A percentile compares a stretch with the other conserved stretches of the same genome.
Conservation (phyloP, 352 stramenopile species). For the Globisporangium canariense region DNA sequence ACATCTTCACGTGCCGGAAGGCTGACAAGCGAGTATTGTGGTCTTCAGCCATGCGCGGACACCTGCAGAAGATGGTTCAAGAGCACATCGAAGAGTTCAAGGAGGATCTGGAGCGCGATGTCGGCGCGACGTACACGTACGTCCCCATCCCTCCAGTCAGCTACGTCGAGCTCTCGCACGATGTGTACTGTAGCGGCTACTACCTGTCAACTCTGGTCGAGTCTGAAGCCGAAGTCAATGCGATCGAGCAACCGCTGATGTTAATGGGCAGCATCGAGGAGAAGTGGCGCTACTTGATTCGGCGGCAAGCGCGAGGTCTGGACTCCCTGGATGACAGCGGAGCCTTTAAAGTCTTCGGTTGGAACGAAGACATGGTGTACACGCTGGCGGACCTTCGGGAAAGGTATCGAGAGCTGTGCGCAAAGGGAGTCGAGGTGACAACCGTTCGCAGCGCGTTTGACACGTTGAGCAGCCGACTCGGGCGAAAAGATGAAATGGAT, state of each 20-base stretch:
- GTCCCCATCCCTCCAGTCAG: slow-evolving; percentile 62
- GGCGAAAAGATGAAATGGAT: slow-evolving; percentile 47
- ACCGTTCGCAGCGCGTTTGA: slow-evolving; percentile 64
- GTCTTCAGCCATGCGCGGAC: slow-evolving; percentile 60
- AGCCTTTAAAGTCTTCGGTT: slow-evolving; percentile 70
- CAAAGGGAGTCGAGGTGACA: slow-evolving; percentile 35
- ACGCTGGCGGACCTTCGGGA: slow-evolving; percentile 47
- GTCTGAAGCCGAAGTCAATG: slow-evolving; percentile 45
- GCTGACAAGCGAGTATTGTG: slow-evolving; percentile 69
- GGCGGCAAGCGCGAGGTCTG: slow-evolving; percentile 41
- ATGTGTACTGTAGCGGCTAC: slow-evolving; percentile 75
- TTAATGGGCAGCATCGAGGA: slow-evolving; percentile 78
- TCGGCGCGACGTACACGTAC: slow-evolving; percentile 56
- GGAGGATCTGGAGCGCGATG: slow-evolving; percentile 47
- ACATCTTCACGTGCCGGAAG: slow-evolving; percentile 53
- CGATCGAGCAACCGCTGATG: slow-evolving; percentile 71
- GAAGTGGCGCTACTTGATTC: slow-evolving; percentile 60
- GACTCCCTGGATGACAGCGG: slow-evolving; percentile 42
- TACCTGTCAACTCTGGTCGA: slow-evolving; percentile 70
- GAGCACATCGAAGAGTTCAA: slow-evolving; percentile 76
- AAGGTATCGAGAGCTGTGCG: slow-evolving; percentile 65
- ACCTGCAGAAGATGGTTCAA: slow-evolving; percentile 68
- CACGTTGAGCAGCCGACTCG: slow-evolving; percentile 42
- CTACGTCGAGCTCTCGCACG: slow-evolving; percentile 66
- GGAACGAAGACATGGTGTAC: slow-evolving; percentile 42